Percentiles rank a stretch among this genome's conserved stretches.
These are phyloP conservation scores for Aspergillus sp. DNA, from an alignment of 2,329 filamentous ascomycete genomes.

Conservation along the genomic window DNA sequence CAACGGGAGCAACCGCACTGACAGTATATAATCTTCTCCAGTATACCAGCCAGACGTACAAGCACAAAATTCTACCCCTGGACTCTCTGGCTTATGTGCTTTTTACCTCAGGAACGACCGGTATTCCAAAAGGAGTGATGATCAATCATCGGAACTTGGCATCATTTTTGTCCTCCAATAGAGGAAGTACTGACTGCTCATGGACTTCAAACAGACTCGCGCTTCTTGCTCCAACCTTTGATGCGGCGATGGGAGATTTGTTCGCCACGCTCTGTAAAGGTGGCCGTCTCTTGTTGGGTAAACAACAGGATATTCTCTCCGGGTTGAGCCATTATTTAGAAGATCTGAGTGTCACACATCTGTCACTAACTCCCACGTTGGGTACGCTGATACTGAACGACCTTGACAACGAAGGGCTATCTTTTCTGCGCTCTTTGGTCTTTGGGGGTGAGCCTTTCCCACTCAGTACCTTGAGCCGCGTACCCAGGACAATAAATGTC, in stretches of 20 bases:
- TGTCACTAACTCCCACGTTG: slow-evolving; percentile 11
- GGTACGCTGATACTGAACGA: slow-evolving; percentile 5
- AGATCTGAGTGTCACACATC: slow-evolving; percentile 1
- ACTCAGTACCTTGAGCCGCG: background rate
- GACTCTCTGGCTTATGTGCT: slow-evolving; percentile 6
- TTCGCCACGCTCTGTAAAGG: slow-evolving; percentile 11
- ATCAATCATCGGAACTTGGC: slow-evolving; percentile 8
- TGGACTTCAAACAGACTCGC: slow-evolving; percentile 11
- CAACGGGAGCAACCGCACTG: background rate
- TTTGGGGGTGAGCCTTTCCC: slow-evolving; percentile 13
- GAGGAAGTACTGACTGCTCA: slow-evolving; percentile 6
- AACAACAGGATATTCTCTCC: background rate
- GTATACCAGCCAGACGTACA: background rate
- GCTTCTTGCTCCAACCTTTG: slow-evolving; percentile 9
- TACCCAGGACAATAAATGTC: background rate
- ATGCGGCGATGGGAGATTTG: slow-evolving; percentile 9
- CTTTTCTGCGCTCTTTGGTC: background rate
- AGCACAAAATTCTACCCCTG: background rate
- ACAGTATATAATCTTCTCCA: background rate
- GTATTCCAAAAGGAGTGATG: slow-evolving; percentile 11
- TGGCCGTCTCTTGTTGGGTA: slow-evolving; percentile 5
- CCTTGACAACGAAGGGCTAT: background rate
- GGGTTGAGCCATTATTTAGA: background rate
- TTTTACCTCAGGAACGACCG: slow-evolving; percentile 11
- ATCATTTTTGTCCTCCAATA: slow-evolving; percentile 2